A percentile compares a stretch with the other conserved stretches of the same genome.
phyloP scores from a whole-genome alignment of 169 alveolate genomes.

The Cryptosporidium parvum region DNA sequence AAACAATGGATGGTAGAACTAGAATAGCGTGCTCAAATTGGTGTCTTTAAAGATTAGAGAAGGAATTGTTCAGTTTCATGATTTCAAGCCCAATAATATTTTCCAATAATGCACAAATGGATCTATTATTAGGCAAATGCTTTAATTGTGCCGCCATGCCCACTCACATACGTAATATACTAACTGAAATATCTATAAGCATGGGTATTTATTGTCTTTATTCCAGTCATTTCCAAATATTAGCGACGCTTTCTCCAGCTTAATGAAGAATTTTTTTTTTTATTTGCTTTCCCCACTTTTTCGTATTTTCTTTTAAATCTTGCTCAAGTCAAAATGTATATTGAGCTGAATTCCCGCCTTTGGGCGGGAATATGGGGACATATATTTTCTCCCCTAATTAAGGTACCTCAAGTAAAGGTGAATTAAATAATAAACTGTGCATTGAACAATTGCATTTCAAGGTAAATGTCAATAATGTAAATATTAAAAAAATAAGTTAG shows the following conservation, averaged over 20 bases:
- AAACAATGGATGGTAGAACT: too few relatives aligned
- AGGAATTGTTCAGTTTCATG: too few relatives aligned
- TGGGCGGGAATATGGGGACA: constrained; percentile 22
- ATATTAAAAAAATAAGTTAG: background rate
- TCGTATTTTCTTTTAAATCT: background rate
- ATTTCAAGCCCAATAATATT: too few relatives aligned
- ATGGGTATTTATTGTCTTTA: background rate
- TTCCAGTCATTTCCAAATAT: background rate
- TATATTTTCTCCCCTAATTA: background rate
- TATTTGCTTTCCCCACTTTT: background rate
- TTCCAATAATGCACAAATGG: background rate
- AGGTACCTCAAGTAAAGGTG: background rate
- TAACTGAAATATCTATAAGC: too few relatives aligned
- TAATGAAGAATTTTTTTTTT: background rate
- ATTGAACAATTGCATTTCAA: constrained; percentile 1
- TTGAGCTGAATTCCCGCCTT: background rate
- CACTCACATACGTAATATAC: background rate
- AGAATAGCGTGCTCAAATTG: too few relatives aligned
- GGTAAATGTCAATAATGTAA: background rate
- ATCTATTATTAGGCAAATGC: background rate
- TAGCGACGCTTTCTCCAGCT: background rate
- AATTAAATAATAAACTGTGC: constrained; percentile 3
- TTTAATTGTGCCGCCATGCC: background rate
- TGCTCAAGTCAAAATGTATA: too few relatives aligned
- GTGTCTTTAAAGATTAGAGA: too few relatives aligned